These are phyloP conservation scores for Tilletia setariae DNA, from an alignment of 1,284 basidiomycete genomes.

Conservation along the genomic window DNA sequence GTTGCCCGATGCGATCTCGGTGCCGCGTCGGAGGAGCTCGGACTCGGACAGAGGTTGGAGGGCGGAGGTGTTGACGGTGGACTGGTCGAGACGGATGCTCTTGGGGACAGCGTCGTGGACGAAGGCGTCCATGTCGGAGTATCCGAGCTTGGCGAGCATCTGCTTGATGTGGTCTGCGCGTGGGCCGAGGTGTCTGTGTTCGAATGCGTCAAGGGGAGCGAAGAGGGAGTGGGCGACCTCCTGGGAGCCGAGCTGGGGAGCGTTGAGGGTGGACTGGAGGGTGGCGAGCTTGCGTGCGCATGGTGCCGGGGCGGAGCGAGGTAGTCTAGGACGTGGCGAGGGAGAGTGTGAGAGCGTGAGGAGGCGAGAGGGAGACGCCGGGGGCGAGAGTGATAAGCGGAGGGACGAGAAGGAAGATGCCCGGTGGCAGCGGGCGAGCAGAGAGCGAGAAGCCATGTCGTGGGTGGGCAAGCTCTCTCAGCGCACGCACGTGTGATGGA, in stretches of 20 bases:
- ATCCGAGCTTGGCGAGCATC: conserved; percentile 48
- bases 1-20: conserved; percentile 73
- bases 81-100: conserved; percentile 59
- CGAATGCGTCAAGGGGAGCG: conserved; percentile 47
- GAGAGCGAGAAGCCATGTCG: conserved; percentile 2
- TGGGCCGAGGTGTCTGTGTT: conserved; percentile 47
- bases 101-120: conserved; percentile 45
- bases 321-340: neutral
- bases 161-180: conserved; percentile 37
- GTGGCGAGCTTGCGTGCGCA: conserved; percentile 1
- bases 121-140: conserved; percentile 44
- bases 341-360: neutral
- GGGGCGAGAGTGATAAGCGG: neutral
- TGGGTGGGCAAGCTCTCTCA: neutral
- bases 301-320: neutral
- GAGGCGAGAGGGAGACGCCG: neutral
- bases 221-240: conserved; percentile 44
- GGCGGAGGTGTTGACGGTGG: conserved; percentile 64
- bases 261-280: conserved; percentile 27
- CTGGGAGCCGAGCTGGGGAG: conserved; percentile 32
- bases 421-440: neutral
- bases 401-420: neutral
- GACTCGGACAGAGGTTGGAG: conserved; percentile 71
- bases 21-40: conserved; percentile 74
- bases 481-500: too few relatives aligned